These are phyloP conservation scores for Fusarium nygamai DNA, from an alignment of 2,329 filamentous ascomycete species.

Conservation along the genomic window DNA sequence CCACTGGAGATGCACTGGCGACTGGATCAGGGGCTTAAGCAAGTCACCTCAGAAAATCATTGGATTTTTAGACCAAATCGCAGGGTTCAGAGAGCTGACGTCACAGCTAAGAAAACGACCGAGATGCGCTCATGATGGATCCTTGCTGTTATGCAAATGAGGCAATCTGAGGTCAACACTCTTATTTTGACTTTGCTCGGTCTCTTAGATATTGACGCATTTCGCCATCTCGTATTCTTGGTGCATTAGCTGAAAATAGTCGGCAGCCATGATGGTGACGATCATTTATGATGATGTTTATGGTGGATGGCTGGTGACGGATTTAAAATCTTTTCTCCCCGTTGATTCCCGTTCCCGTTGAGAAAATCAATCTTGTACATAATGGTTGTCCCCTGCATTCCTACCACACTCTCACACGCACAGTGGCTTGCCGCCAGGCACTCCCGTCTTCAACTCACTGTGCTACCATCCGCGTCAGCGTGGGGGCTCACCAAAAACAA, in stretches of 20 bases:
- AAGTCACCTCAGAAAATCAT: conserved; percentile 2
- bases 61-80: not conserved
- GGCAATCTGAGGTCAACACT: conserved; percentile 12
- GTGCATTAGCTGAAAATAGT: not conserved
- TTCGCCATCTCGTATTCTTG: conserved; percentile 21
- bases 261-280: conserved; percentile 1
- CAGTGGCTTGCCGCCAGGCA: conserved; percentile 30
- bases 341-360: conserved; percentile 1
- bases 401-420: conserved; percentile 13
- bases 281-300: conserved; percentile 4
- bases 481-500: conserved; percentile 9
- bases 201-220: not conserved
- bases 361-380: conserved; percentile 14
- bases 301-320: not conserved
- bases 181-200: conserved; percentile 1
- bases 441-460: conserved; percentile 16
- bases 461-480: conserved; percentile 14
- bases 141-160: conserved; percentile 3
- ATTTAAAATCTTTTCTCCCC: conserved; percentile 3
- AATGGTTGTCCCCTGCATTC: conserved; percentile 31
- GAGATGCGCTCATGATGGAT: conserved; percentile 16
- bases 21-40: not conserved
- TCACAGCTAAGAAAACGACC: conserved; percentile 29
- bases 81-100: conserved; percentile 33
- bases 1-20: not conserved